Conservation (phyloP, 139 green algal species). For the Chlorella sp. region DNA sequence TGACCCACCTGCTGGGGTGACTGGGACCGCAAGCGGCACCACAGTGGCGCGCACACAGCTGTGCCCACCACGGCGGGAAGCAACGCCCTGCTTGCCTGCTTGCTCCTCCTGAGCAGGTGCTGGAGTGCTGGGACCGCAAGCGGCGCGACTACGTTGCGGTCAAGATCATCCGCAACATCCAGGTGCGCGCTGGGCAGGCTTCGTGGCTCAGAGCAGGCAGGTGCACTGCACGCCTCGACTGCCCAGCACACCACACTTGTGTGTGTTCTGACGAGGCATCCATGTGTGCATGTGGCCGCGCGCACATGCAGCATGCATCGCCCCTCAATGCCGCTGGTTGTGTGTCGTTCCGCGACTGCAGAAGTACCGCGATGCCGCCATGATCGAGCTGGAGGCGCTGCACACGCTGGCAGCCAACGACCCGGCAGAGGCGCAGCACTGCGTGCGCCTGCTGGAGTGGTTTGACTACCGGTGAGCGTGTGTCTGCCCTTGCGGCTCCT, state of each 20-base stretch:
- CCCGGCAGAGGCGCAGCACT: slow-evolving; percentile 62
- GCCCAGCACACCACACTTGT: no score
- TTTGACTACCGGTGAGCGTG: slow-evolving; percentile 90
- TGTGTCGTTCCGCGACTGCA: slow-evolving; percentile 28
- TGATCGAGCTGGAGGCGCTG: slow-evolving; percentile 97
- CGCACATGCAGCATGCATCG: no score
- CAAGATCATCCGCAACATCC: slow-evolving; percentile 97
- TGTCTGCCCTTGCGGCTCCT: no score
- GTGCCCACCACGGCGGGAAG: no score
- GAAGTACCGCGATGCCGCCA: slow-evolving; percentile 98
- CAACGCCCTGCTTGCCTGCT: no score
- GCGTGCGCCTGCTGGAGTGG: slow-evolving; percentile 91
- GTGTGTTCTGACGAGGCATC: no score
- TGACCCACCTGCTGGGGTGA: no score
- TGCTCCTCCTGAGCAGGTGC: slow-evolving; percentile 57
- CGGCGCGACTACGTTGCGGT: slow-evolving; percentile 87
- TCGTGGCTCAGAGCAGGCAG: no score
- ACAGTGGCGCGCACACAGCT: no score
- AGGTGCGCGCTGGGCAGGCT: neutral
- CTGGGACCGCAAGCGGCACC: no score
- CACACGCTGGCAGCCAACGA: slow-evolving; percentile 86
- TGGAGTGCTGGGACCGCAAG: slow-evolving; percentile 99
- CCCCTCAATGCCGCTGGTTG: neutral
- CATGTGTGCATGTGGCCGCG: no score
- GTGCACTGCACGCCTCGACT: no score